Percentiles rank a stretch among this genome's conserved stretches.
These are phyloP conservation scores for Starmerella asiatica DNA, from an alignment of 805 yeast species.

Conservation along the genomic window DNA sequence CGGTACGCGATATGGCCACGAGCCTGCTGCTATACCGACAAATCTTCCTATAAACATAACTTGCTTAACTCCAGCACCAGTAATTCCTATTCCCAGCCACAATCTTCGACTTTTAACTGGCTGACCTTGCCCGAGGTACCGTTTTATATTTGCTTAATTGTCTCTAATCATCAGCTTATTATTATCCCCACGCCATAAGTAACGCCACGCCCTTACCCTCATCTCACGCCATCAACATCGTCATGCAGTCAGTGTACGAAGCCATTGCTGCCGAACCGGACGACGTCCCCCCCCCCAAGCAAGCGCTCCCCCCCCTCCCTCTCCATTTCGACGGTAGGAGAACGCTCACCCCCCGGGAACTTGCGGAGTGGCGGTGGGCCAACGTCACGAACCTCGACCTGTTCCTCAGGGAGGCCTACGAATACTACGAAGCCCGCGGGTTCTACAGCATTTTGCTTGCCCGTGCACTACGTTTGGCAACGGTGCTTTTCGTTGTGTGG, in stretches of 20 bases:
- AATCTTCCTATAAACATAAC: too few species aligned
- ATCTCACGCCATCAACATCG: background rate
- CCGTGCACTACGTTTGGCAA: slow-evolving; percentile 51
- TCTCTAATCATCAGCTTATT: too few species aligned
- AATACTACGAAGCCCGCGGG: slow-evolving; percentile 78
- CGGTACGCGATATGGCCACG: too few species aligned
- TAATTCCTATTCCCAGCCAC: too few species aligned
- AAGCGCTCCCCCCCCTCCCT: background rate
- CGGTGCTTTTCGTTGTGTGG: slow-evolving; percentile 64
- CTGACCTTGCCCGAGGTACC: too few species aligned
- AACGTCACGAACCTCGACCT: slow-evolving; percentile 84
- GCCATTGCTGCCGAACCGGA: slow-evolving; percentile 9
- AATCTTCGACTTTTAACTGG: too few species aligned
- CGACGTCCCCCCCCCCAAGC: background rate
- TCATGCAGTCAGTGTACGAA: slow-evolving; percentile 11
- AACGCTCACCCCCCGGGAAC: slow-evolving; percentile 45
- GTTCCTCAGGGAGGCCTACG: slow-evolving; percentile 68
- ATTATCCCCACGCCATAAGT: too few species aligned
- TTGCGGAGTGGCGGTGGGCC: slow-evolving; percentile 93
- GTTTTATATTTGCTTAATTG: too few species aligned
- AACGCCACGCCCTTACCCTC: too few species aligned
- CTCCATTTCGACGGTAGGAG: background rate
- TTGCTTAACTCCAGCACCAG: too few species aligned
- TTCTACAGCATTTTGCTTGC: slow-evolving; percentile 60
- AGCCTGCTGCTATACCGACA: too few species aligned